Percentiles rank a stretch among this genome's conserved stretches.
Conservation (phyloP, 805 yeast genomes). For the Barnettozyma populi region DNA sequence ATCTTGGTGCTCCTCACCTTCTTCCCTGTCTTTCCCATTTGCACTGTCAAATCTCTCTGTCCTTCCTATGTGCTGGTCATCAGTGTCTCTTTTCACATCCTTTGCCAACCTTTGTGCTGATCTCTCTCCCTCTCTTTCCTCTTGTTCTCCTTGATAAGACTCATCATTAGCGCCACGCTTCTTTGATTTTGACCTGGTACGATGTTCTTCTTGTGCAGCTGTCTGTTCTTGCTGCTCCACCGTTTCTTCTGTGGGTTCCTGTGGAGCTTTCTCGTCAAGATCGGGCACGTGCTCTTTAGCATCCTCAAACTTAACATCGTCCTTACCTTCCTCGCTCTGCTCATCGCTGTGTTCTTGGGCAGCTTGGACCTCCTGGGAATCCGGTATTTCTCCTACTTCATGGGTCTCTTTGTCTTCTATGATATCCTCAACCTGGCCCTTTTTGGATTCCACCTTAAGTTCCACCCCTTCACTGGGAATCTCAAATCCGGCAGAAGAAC, state of each 20-base stretch:
- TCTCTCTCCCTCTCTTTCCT: slow-evolving; percentile 4
- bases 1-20: slow-evolving; percentile 9
- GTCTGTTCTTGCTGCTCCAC: neutral
- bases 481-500: neutral
- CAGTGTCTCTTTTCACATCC: neutral
- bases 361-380: slow-evolving; percentile 2
- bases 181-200: neutral
- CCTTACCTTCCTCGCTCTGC: neutral
- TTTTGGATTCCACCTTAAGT: neutral
- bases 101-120: neutral
- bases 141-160: neutral
- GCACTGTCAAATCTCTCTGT: slow-evolving; percentile 22
- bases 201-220: neutral
- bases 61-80: neutral
- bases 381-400: neutral
- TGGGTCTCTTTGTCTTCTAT: neutral
- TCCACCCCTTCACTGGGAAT: neutral
- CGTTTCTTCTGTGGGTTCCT: neutral
- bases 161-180: neutral
- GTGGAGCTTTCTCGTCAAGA: neutral
- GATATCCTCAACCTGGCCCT: neutral
- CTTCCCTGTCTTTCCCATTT: slow-evolving; percentile 27
- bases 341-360: slow-evolving; percentile 5
- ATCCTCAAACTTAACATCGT: slow-evolving; percentile 1
- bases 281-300: neutral